These are phyloP conservation scores for Onygenales sp. DNA, from an alignment of 2,329 filamentous ascomycete species.

Conservation along the genomic window DNA sequence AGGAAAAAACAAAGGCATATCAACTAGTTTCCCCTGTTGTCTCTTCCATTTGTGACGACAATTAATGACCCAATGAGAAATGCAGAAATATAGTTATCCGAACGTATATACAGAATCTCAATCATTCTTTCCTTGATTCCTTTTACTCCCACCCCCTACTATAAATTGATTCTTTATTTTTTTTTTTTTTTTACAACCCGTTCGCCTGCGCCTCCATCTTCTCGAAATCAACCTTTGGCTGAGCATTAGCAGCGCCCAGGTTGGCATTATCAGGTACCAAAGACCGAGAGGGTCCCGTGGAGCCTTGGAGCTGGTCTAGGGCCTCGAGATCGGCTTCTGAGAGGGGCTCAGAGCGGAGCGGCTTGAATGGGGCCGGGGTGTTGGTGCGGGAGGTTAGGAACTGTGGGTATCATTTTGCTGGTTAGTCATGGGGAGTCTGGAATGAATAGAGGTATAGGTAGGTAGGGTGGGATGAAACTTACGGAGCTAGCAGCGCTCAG, in stretches of 20 bases:
- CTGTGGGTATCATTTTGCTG: constrained; percentile 34
- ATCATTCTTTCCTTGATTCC: too few species aligned
- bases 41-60: too few species aligned
- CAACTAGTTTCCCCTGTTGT: too few species aligned
- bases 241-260: constrained; percentile 2
- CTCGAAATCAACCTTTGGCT: constrained; percentile 13
- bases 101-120: too few species aligned
- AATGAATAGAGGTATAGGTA: background rate
- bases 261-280: constrained; percentile 8
- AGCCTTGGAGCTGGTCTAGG: constrained; percentile 26
- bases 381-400: constrained; percentile 62
- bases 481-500: constrained; percentile 79
- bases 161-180: background rate
- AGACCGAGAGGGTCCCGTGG: constrained; percentile 10
- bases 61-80: too few species aligned
- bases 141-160: too few species aligned
- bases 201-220: constrained; percentile 11
- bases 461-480: constrained; percentile 33
- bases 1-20: too few species aligned
- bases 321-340: constrained; percentile 36
- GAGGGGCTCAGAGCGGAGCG: constrained; percentile 44
- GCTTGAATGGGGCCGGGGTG: constrained; percentile 56
- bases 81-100: too few species aligned
- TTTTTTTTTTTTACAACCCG: constrained; percentile 2
- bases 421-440: background rate